Conservation (phyloP, 371 early-diverging fungal genomes). For the Mortierella sp. region DNA sequence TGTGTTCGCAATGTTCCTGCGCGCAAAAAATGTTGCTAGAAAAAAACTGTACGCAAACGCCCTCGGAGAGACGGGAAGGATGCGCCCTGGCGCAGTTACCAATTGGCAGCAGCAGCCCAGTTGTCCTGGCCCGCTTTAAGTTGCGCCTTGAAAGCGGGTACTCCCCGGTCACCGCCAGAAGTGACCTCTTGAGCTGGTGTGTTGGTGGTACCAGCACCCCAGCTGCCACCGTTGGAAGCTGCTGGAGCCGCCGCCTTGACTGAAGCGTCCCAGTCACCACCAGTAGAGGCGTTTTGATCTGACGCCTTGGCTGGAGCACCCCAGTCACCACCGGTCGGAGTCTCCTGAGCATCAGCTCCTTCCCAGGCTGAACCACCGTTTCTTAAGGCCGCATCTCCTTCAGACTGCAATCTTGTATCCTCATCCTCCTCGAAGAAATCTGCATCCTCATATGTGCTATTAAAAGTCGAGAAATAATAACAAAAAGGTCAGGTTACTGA, state of each 20-base stretch:
- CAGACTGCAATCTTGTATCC: background rate
- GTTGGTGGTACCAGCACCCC: background rate
- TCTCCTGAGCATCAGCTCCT: background rate
- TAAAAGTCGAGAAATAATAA: background rate
- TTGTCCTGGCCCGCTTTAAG: background rate
- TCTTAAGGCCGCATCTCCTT: background rate
- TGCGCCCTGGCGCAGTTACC: background rate
- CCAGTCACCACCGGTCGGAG: background rate
- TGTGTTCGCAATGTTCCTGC: background rate
- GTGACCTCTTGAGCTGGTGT: background rate
- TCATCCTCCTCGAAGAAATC: conserved; percentile 2
- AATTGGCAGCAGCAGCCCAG: conserved; percentile 1
- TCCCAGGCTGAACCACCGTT: background rate
- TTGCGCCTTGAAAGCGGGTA: background rate
- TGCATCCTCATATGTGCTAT: background rate
- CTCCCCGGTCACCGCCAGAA: background rate
- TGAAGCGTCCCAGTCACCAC: background rate
- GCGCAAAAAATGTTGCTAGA: background rate
- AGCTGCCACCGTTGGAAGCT: background rate
- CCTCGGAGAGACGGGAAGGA: background rate
- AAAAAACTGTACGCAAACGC: too few species aligned
- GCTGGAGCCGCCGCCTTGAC: background rate
- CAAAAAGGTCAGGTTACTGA: background rate
- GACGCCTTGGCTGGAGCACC: background rate
- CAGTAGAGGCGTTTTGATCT: background rate